Evolutionary conservation across 352 stramenopile genomes (phyloP), one percentile per base, ranked within the genome.

Genomic region (Phytophthora fragariae): DNA sequence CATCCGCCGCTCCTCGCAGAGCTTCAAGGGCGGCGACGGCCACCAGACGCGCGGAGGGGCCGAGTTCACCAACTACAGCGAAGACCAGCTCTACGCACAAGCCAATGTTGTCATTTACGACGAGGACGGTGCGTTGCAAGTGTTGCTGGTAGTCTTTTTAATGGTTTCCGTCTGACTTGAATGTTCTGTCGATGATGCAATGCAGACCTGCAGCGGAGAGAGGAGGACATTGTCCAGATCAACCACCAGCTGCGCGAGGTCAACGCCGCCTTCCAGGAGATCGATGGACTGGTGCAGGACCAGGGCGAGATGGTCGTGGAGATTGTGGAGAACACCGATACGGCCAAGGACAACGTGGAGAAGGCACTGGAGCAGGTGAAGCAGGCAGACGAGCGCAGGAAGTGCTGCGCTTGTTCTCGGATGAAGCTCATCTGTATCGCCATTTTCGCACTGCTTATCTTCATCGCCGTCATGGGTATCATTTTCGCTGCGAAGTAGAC

Each of bases 151-250:
- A 29, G 1, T 58, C 7, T 50, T 6, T 5, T 57, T 52, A 59
- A 5, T 35, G 49, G 11, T 24, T 15, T n/a, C 53, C 12, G 54
- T 14, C 9, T 67, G 39, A 65, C 49, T 60, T 12, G 19, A 14
- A 27, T 50, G 12, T 33, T 75, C 15, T 73, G 47, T 21, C 57
- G 68, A 31, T 49, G 27, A 4, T 65, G 31, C 64, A 96, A 4
- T 65, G 31, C 64, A 96, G 89, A 96, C 62, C 27, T 96, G 37
- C 84, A 87, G 33, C 80, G 88, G 57, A 77, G 90, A 78, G 90
- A 96, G 65, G 85, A 96, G 29, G 90, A 96, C 53, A 96, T 96
- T 54, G 82, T 96, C 64, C 89, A 95, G 59, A 96, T 96, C 70
- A 95, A 95, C 73, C 88, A 95, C 62, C 89, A 96, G 62, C 73